Base-by-base conservation (phyloP, 805 yeast genomes). In the Sugiyamaella mastotermitis region DNA sequence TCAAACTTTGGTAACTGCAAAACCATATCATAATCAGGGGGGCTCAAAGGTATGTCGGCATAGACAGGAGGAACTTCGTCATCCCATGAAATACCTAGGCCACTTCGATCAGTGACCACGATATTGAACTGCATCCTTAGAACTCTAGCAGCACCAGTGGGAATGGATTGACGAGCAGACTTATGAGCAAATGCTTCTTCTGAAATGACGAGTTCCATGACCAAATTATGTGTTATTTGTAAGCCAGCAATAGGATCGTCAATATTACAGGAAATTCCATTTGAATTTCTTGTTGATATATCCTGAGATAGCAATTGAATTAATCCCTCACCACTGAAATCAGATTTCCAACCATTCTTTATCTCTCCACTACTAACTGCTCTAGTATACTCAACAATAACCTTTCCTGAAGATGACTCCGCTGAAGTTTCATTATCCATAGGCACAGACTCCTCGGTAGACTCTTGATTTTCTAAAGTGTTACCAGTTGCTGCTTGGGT, bases 11-110 rank as follows among this genome's bases (percentile, higher is more conserved):
- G 50, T 16, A 43, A 37, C 14, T 42, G 35, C 6, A 53, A 55
- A 1, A 58, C 50, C 11, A 42, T 45, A 26, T 62, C 69, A 58
- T 92, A 90, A 2, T 78, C 76, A 1, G 98, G 98, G 0, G 98
- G 98, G 16, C 88, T 77, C 30, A 85, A 67, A 0, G 94, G 77
- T 15, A 92, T 87, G 48, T 86, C 90, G 38, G 77, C 85, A 53
- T 92, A 92, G 15, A 87, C 83, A 1, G 99, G 99, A 2, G 99
- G 99, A 13, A 94, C 97, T 60, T 92, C 98, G 56, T 90, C 97
- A 60, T 90, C 97, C 97, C 98, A 92, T 0, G 97, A 83, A 21
- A 92, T 85, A 3, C 98, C 98, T 29, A 92, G 68, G 0, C 99
- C 99, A 0, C 95, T 81, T 43, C 97, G 69, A 56, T 88, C 97